Conservation (phyloP, 345 rosid species). For the Citrus glauca region DNA sequence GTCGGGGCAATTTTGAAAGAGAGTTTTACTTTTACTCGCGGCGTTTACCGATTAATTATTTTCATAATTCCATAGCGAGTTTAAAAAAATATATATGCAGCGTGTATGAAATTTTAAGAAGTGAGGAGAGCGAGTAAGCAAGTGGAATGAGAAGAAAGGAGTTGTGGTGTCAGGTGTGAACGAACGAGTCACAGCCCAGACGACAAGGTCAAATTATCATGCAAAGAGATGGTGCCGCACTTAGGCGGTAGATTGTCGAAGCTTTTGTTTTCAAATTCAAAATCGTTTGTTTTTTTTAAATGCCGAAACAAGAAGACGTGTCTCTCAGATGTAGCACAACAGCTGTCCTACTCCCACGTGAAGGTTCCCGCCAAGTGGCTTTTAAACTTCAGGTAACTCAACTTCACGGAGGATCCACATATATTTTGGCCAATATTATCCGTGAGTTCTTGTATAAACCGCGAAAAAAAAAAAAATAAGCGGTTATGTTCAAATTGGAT, state of each 20-base stretch:
- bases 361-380: constrained; percentile 11
- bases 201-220: too few relatives aligned
- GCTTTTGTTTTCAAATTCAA: too few relatives aligned
- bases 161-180: neutral
- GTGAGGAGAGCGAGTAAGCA: neutral
- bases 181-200: too few relatives aligned
- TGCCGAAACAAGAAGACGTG: too few relatives aligned
- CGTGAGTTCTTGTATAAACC: neutral
- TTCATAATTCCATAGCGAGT: too few relatives aligned
- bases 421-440: neutral
- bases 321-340: neutral
- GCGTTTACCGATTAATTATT: neutral
- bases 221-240: too few relatives aligned
- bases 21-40: neutral
- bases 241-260: too few relatives aligned
- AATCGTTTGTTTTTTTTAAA: too few relatives aligned
- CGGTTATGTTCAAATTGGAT: constrained; percentile 32
- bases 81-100: too few relatives aligned
- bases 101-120: too few relatives aligned
- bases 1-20: neutral
- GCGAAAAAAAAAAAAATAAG: neutral
- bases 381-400: neutral
- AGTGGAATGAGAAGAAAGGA: neutral
- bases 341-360: neutral
- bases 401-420: neutral